phyloP scores from a whole-genome alignment of 2,329 filamentous ascomycete genomes.

The Westerdykella sp. region DNA sequence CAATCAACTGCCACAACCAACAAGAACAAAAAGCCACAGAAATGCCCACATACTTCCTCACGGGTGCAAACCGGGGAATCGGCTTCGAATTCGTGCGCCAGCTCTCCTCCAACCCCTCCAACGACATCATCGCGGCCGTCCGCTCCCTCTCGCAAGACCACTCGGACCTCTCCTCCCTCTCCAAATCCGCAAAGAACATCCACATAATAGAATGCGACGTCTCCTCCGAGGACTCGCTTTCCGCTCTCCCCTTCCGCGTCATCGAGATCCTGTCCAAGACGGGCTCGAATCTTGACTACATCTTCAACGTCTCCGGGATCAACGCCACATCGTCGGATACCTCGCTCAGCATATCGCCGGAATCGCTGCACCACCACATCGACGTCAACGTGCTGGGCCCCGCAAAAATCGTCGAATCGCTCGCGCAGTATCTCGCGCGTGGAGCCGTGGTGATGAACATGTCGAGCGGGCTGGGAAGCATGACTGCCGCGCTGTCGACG shows the following conservation, averaged over 20 bases:
- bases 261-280: conserved; percentile 28
- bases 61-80: conserved; percentile 28
- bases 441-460: conserved; percentile 33
- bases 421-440: conserved; percentile 27
- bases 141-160: conserved; percentile 31
- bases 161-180: conserved; percentile 22
- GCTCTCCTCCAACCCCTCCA: conserved; percentile 23
- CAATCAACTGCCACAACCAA: no score
- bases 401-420: conserved; percentile 40
- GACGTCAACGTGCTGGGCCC: conserved; percentile 45
- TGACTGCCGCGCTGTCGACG: conserved; percentile 25
- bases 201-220: conserved; percentile 41
- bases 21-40: not conserved
- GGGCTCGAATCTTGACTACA: conserved; percentile 36
- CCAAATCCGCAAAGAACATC: conserved; percentile 17
- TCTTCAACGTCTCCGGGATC: conserved; percentile 41
- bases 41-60: conserved; percentile 32
- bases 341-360: conserved; percentile 35
- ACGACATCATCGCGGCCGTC: conserved; percentile 38
- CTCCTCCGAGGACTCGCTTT: conserved; percentile 22
- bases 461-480: conserved; percentile 28
- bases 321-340: conserved; percentile 35
- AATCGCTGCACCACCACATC: conserved; percentile 38
- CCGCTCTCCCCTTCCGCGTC: conserved; percentile 33
- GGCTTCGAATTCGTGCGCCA: conserved; percentile 29